A percentile compares a stretch with the other conserved stretches of the same genome.
phyloP scores from a whole-genome alignment of 192 early-diverging fungal species.

The Podila verticillata region DNA sequence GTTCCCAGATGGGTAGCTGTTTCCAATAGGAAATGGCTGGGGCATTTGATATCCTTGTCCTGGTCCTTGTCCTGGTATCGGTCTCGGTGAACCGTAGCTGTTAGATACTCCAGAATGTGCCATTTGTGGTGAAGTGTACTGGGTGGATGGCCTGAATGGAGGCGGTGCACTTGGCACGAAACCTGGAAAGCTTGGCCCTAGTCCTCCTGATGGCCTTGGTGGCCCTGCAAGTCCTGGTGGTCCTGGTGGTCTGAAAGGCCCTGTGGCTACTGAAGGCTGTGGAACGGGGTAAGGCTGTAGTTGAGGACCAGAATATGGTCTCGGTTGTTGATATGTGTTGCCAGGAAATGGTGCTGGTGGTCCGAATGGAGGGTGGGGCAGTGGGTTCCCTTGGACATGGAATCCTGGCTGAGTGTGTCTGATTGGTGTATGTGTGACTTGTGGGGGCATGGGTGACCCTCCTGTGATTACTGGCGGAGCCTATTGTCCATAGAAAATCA shows the following conservation, averaged over 20 bases:
- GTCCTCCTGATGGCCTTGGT: constrained; percentile 1
- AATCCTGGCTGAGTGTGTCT: constrained; percentile 25
- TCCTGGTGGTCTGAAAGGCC: background rate
- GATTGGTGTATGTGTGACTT: constrained; percentile 10
- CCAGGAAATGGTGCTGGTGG: constrained; percentile 36
- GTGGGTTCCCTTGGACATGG: constrained; percentile 4
- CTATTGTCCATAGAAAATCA: background rate
- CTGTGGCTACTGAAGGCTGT: background rate
- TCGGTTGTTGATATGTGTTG: constrained; percentile 17
- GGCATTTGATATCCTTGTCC: constrained; percentile 3
- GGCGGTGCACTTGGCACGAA: constrained; percentile 4
- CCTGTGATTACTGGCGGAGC: constrained; percentile 4
- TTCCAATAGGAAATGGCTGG: background rate
- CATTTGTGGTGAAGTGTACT: constrained; percentile 15
- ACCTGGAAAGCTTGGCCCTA: constrained; percentile 12
- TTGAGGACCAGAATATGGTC: background rate
- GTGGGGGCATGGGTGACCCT: constrained; percentile 3
- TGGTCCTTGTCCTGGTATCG: background rate
- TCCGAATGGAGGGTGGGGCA: constrained; percentile 20
- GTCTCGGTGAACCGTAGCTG: background rate
- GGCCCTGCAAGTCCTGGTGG: background rate
- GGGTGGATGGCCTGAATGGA: constrained; percentile 23
- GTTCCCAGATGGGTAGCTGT: constrained; percentile 2
- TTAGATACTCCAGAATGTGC: background rate
- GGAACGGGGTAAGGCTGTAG: background rate